Conservation (phyloP, 352 stramenopile species). For the Pythium phragmiticola region DNA sequence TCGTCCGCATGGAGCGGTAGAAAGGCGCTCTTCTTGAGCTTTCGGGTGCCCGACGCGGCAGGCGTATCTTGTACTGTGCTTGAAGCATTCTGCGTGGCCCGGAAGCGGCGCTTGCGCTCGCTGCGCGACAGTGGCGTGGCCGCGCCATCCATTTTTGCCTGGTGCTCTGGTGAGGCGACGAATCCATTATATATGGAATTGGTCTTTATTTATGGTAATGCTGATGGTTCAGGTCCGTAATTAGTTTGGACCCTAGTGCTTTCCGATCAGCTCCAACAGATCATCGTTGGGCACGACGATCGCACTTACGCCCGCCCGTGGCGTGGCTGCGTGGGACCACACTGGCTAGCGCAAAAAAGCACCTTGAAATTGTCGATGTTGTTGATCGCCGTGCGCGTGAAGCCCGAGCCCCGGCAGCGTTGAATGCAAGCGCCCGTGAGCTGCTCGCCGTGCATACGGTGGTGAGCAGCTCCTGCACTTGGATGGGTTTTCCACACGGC, state of each 20-base stretch:
- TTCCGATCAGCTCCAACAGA: no score
- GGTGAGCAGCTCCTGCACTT: neutral
- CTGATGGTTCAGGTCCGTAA: neutral
- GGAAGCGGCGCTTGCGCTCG: constrained; percentile 26
- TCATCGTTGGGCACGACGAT: neutral
- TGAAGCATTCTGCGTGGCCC: neutral
- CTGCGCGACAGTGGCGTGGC: constrained; percentile 11
- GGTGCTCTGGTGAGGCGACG: neutral
- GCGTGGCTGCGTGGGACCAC: neutral
- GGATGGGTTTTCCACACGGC: neutral
- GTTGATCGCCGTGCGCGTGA: constrained; percentile 15
- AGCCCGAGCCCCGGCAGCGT: constrained; percentile 16
- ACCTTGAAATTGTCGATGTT: constrained; percentile 14
- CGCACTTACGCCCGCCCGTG: neutral
- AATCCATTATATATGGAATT: neutral
- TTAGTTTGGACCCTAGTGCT: no score
- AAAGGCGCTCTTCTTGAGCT: constrained; percentile 36
- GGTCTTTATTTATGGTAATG: neutral
- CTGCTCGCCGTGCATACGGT: neutral
- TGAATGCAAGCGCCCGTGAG: constrained; percentile 18
- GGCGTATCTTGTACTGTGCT: neutral
- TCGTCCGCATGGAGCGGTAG: constrained; percentile 31
- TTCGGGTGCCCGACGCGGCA: neutral
- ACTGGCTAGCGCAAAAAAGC: constrained; percentile 7
- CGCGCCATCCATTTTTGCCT: neutral